Evolutionary conservation across 768 basidiomycete genomes (phyloP).

Genomic region (Termitomyces sp.): DNA sequence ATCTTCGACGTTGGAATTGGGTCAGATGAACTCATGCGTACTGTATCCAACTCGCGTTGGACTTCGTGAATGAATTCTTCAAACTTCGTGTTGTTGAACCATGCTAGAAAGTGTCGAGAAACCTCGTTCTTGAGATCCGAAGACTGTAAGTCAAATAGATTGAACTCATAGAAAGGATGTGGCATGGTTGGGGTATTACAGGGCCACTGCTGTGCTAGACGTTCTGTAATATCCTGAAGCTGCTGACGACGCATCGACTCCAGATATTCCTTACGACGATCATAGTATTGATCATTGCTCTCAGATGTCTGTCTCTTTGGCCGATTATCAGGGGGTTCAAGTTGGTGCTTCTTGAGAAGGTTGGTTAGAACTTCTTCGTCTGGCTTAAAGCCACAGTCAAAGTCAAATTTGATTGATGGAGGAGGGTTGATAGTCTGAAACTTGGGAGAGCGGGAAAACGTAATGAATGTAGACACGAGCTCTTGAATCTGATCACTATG

Average conservation of each 20-base stretch:
- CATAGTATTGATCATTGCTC: not conserved
- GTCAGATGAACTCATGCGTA: not conserved
- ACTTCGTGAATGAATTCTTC: not conserved
- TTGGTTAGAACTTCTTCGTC: not conserved
- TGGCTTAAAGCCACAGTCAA: not conserved
- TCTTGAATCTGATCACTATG: not conserved
- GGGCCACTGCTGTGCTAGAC: not conserved
- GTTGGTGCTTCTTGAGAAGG: not conserved
- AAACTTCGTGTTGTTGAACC: not conserved
- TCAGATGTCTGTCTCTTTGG: not conserved
- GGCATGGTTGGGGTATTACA: not conserved
- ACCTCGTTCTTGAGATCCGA: not conserved
- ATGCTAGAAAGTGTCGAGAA: not conserved
- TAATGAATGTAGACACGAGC: not conserved
- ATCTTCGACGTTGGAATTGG: not conserved
- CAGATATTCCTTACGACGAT: not conserved
- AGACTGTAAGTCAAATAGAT: not conserved
- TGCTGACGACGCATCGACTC: not conserved
- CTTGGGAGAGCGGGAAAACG: not conserved
- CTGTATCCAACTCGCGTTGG: not conserved
- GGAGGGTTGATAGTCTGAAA: not conserved
- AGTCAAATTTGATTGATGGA: not conserved
- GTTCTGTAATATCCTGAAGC: not conserved
- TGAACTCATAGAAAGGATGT: not conserved
- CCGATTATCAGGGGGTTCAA: not conserved